A percentile compares a stretch with the other conserved stretches of the same genome.
Evolutionary conservation across 768 basidiomycete species (phyloP).

Genomic region (Hypholoma fasciculare): DNA sequence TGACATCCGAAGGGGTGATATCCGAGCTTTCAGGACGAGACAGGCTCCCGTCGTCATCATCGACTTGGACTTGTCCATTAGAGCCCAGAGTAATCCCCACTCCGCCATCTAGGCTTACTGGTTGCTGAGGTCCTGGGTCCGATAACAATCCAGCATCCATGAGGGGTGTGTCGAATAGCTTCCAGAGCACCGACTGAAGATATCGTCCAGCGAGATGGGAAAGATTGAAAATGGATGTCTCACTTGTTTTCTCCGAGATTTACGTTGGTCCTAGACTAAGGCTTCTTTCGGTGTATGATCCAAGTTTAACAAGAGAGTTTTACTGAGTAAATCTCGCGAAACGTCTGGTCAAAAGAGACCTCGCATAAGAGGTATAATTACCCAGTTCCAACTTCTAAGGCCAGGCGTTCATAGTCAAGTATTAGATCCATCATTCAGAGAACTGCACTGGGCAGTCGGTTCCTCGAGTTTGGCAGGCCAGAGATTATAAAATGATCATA

Average conservation of each 20-base stretch:
- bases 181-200: slow-evolving; percentile 2
- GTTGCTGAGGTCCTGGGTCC: neutral
- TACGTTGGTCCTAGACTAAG: neutral
- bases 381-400: no score
- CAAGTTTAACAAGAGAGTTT: no score
- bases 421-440: no score
- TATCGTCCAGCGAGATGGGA: slow-evolving; percentile 11
- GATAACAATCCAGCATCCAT: slow-evolving; percentile 10
- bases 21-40: neutral
- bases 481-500: no score
- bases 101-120: neutral
- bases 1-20: neutral
- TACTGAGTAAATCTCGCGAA: no score
- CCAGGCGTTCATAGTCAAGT: no score
- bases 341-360: no score
- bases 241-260: neutral
- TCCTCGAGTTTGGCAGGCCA: no score
- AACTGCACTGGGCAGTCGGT: no score
- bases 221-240: neutral
- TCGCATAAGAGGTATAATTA: no score
- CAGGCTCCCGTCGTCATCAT: neutral
- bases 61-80: slow-evolving; percentile 1
- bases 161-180: slow-evolving; percentile 1
- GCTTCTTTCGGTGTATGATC: no score
- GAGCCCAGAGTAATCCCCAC: neutral